Percentiles rank a stretch among this genome's conserved stretches.
Evolutionary conservation across 305 asterid species (phyloP).

Genomic region (Ruellia speciosa): DNA sequence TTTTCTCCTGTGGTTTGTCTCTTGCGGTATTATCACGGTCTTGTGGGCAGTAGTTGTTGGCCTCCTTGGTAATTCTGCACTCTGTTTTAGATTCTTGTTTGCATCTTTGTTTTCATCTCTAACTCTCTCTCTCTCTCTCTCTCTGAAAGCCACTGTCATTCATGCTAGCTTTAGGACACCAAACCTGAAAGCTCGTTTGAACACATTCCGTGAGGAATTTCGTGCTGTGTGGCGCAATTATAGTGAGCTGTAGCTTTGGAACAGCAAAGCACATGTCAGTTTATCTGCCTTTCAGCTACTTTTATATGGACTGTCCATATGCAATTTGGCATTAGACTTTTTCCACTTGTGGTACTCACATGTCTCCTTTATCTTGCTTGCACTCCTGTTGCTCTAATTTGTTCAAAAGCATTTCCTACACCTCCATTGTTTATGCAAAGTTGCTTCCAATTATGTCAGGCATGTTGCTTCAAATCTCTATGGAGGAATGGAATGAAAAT

Average conservation of each 20-base stretch:
- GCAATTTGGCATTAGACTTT: background rate
- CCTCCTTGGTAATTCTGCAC: conserved; percentile 55
- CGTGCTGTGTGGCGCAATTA: conserved; percentile 97
- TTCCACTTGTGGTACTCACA: too few relatives aligned
- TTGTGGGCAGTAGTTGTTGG: conserved; percentile 62
- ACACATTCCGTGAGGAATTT: conserved; percentile 93
- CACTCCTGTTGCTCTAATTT: background rate
- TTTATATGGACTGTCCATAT: background rate
- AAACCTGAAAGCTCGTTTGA: conserved; percentile 86
- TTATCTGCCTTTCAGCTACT: background rate
- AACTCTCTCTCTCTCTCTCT: conserved; percentile 22
- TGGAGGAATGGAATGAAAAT: too few relatives aligned
- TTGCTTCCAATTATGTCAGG: too few relatives aligned
- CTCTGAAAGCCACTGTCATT: conserved; percentile 55
- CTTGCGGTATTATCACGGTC: conserved; percentile 65
- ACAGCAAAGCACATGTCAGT: background rate
- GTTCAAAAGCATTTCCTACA: background rate
- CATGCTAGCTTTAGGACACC: conserved; percentile 86
- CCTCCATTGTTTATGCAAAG: too few relatives aligned
- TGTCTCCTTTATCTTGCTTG: background rate
- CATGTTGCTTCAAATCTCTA: too few relatives aligned
- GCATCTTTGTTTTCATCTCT: background rate
- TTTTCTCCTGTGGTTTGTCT: conserved; percentile 70
- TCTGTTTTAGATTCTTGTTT: conserved; percentile 13
- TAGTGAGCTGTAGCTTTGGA: conserved; percentile 66